Base-by-base conservation (phyloP, 1,139 yeast genomes). In the Pichia terricola region DNA sequence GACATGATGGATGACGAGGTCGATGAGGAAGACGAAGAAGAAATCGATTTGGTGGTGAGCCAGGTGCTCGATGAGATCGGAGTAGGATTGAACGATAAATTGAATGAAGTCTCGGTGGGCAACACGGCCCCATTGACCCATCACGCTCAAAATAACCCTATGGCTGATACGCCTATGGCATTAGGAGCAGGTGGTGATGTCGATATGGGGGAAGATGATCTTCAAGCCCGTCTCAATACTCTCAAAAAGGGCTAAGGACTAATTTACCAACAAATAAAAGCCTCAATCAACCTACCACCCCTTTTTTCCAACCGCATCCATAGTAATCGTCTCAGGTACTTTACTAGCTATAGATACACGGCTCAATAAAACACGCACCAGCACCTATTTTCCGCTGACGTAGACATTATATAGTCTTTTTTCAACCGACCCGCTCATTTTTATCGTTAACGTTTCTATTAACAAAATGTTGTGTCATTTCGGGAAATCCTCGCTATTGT, bases 41-140 rank as follows among this genome's bases (percentile, higher is more conserved):
- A 91, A 60, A 84, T 86, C 11, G 97, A 91, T 58, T 96, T 89
- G 57, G 84, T 91, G 40, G 89, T 94, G 46, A 79, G 81, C 59
- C 87, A 83, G 63, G 96, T 94, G 0, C 69, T 91, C 59, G 99
- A 91, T 60, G 98, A 91, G 61, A 87, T 91, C 61, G 99, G 97
- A 51, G 84, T 94, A 34, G 95, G 86, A 58, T 67, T 91, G 61
- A 81, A 80, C 58, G 70, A 78, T 16, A 75, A 70, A 52, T 69
- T 88, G 62, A 77, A 78, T 48, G 85, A 76, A 10, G 35, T 47
- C 31, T 22, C 41, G 1, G 36, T 28, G 11, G 31, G 34, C 22
- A 27, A 35, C 3, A 28, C 48, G 26, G 9, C 11, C 3, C 35
- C 22, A 25, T 16, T 32, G 4, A n/a, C 26, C 16, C 3, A 35